Evolutionary conservation across 768 basidiomycete species (phyloP).

Genomic region (Mycena venus): DNA sequence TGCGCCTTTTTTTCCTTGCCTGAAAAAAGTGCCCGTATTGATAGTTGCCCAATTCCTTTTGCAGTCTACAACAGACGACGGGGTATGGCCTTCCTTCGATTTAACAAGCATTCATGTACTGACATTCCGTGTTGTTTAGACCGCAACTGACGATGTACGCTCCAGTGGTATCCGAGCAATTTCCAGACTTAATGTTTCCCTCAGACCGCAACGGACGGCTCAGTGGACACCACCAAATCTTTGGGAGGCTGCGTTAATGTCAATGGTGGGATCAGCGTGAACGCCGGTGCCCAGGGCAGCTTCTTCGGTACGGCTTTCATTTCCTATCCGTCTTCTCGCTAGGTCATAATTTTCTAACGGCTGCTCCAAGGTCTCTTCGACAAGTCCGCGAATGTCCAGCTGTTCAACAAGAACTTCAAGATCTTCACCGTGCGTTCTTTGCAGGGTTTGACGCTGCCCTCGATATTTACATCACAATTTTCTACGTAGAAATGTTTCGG

Average conservation of each 20-base stretch:
- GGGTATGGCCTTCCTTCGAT: too few relatives aligned
- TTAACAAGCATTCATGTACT: too few relatives aligned
- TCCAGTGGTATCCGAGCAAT: too few relatives aligned
- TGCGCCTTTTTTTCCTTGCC: too few relatives aligned
- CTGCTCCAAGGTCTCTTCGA: constrained; percentile 29
- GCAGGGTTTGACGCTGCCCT: too few relatives aligned
- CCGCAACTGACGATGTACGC: too few relatives aligned
- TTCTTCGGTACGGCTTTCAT: constrained; percentile 36
- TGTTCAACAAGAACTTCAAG: constrained; percentile 37
- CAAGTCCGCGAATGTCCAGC: background rate
- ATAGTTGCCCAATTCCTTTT: too few relatives aligned
- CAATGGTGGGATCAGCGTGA: constrained; percentile 27
- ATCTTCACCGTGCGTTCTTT: constrained; percentile 32
- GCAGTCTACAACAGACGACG: too few relatives aligned
- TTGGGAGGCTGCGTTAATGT: constrained; percentile 36
- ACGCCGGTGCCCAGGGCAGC: constrained; percentile 33
- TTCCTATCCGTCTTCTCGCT: background rate
- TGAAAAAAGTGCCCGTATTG: too few relatives aligned
- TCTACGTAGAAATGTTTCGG: constrained; percentile 20
- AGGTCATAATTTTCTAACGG: background rate
- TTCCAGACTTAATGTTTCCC: too few relatives aligned
- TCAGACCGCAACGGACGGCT: background rate
- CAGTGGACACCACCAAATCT: background rate
- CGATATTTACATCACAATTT: background rate
- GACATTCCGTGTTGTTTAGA: too few relatives aligned